Conservation (phyloP, 1,284 basidiomycete genomes). For the Apiotrichum porosum region DNA sequence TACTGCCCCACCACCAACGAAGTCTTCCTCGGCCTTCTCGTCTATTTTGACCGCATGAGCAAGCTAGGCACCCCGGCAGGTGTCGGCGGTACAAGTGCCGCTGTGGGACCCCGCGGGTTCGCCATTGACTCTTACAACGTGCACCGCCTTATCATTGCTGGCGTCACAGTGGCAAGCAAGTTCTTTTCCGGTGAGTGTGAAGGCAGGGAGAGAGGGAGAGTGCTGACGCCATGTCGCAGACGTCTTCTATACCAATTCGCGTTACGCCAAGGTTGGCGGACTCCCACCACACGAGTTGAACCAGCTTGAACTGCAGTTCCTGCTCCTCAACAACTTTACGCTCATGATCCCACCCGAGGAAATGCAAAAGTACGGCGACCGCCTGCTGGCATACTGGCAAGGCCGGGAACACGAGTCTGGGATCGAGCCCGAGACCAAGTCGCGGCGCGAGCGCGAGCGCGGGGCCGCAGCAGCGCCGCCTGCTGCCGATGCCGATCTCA, state of each 20-base stretch:
- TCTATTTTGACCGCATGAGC: slow-evolving; percentile 88
- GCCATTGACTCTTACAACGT: slow-evolving; percentile 97
- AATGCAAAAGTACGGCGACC: slow-evolving; percentile 92
- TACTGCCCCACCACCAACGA: slow-evolving; percentile 99
- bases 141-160: slow-evolving; percentile 91
- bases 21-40: slow-evolving; percentile 87
- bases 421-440: slow-evolving; percentile 3
- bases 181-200: slow-evolving; percentile 69
- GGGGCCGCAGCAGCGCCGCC: background rate
- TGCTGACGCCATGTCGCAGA: slow-evolving; percentile 51
- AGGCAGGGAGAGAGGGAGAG: background rate
- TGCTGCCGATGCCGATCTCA: background rate
- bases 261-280: slow-evolving; percentile 97
- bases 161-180: slow-evolving; percentile 95
- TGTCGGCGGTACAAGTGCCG: slow-evolving; percentile 28
- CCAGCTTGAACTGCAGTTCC: slow-evolving; percentile 92
- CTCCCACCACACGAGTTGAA: slow-evolving; percentile 91
- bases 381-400: slow-evolving; percentile 59
- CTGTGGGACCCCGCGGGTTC: slow-evolving; percentile 56
- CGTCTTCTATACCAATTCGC: slow-evolving; percentile 98
- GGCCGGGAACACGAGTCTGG: slow-evolving; percentile 26
- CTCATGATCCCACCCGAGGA: slow-evolving; percentile 82
- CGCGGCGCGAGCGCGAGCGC: slow-evolving; percentile 8
- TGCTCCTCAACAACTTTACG: slow-evolving; percentile 91
- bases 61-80: slow-evolving; percentile 40